Base-by-base conservation (phyloP, 208 protist genomes). In the Acanthamoeba lenticulata region DNA sequence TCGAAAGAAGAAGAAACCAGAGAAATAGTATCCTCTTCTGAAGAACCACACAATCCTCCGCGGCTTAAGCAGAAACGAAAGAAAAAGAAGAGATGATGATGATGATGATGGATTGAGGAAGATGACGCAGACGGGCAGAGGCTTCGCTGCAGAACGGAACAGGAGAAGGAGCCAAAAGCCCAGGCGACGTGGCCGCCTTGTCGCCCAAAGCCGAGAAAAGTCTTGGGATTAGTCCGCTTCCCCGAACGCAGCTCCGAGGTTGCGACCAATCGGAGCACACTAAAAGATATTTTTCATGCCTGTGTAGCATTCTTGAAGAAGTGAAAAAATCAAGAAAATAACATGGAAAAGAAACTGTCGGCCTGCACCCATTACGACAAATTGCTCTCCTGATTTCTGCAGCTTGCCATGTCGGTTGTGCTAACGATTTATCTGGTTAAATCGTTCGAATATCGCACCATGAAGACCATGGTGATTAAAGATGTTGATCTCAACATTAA, bases 361-460 rank as follows among this genome's bases (percentile, higher is more conserved):
- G 52, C 21, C 52, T 34, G 13, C 15, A 9, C n/a, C 19, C 47
- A 52, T 24, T 52, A 24, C 19, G 47, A 52, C 52, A 21, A 60
- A n/a, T 60, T 60, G 4, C 19, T 21, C 17, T 4, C 15, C 27
- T 34, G 9, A 34, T 15, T 15, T 52, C 47, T 52, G 5, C 47
- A 21, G n/a, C 57, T 65, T n/a, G 44, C 34, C 9, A 79, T 79
- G 67, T 79, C 67, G 86, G 55, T 92, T 0, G 60, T 74, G 27
- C 55, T 92, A 34, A 92, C 86, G 57, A 74, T 92, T 47, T 92
- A 92, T 36, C 55, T 92, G 7, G 86, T 92, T 13, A 92, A 92
- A 34, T 92, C 86, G 9, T 92, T 92, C 36, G 86, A 65, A 42
- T 92, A 92, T 29, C 86, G 86, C 29, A 92, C 47, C 60, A 92